Conservation (phyloP, 768 basidiomycete species). For the Atractiella rhizophila region DNA sequence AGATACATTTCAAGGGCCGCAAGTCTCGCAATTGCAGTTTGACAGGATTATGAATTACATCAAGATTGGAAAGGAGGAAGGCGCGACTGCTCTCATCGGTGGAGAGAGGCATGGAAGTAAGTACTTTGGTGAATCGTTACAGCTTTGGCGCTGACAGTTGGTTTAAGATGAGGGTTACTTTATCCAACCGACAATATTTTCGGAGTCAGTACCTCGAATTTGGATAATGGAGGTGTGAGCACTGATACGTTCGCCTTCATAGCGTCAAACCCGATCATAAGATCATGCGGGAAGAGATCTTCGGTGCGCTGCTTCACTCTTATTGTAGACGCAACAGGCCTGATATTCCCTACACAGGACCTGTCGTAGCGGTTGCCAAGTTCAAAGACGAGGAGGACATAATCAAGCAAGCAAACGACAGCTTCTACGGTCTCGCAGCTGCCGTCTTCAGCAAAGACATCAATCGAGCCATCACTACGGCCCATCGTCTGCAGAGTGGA, state of each 20-base stretch:
- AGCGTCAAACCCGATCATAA: constrained; percentile 48
- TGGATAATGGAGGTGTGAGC: no score
- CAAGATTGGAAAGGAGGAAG: constrained; percentile 54
- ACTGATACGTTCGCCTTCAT: no score
- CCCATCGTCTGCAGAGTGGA: constrained; percentile 62
- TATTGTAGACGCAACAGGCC: constrained; percentile 8
- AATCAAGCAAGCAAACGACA: constrained; percentile 58
- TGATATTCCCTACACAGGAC: constrained; percentile 44
- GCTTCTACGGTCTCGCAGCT: constrained; percentile 71
- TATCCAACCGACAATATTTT: constrained; percentile 77
- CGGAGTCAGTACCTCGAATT: no score
- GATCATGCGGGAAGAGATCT: constrained; percentile 50
- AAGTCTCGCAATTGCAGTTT: constrained; percentile 46
- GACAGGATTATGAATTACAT: constrained; percentile 73
- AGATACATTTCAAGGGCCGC: constrained; percentile 48
- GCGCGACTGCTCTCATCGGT: constrained; percentile 54
- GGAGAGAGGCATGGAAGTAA: constrained; percentile 46
- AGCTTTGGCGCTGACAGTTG: no score
- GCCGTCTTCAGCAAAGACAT: constrained; percentile 65
- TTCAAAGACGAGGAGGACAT: constrained; percentile 76
- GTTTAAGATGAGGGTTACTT: constrained; percentile 79
- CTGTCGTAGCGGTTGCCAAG: constrained; percentile 51
- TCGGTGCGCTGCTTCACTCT: constrained; percentile 18
- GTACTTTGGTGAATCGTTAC: no score
- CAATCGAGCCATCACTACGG: constrained; percentile 67